Percentiles rank a stretch among this genome's conserved stretches.
phyloP scores from a whole-genome alignment of 2,329 filamentous ascomycete species.

The Plenodomus biglobosus region DNA sequence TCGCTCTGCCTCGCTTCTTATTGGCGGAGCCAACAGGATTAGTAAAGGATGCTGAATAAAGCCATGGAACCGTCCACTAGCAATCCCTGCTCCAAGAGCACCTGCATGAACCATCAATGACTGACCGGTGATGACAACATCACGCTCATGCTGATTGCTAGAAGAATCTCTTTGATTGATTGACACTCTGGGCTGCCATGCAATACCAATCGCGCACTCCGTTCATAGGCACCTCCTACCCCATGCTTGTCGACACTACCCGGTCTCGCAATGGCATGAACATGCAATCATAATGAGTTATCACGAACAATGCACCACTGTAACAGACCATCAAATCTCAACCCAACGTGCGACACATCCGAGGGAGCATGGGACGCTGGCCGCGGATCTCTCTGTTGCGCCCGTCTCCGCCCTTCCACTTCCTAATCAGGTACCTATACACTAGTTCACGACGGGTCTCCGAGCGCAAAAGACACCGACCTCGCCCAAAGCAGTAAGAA shows the following conservation, averaged over 20 bases:
- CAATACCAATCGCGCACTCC: too few species aligned
- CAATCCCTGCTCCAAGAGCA: conserved; percentile 1
- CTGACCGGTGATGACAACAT: conserved; percentile 1
- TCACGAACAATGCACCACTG: neutral
- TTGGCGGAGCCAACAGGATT: conserved; percentile 22
- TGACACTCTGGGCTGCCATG: too few species aligned
- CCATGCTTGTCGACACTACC: too few species aligned
- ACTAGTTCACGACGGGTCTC: conserved; percentile 8
- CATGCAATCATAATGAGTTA: neutral
- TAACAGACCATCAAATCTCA: neutral
- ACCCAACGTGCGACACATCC: conserved; percentile 1
- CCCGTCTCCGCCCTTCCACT: conserved; percentile 14
- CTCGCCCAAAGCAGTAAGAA: conserved; percentile 14
- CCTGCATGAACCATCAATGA: conserved; percentile 6
- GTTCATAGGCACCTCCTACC: too few species aligned
- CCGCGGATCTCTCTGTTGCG: neutral
- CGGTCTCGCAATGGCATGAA: neutral
- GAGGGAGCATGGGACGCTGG: conserved; percentile 3
- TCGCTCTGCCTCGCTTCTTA: conserved; percentile 8
- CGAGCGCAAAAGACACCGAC: conserved; percentile 1
- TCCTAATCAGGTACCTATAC: too few species aligned
- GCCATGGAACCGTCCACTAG: conserved; percentile 1
- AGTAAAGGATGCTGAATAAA: conserved; percentile 33
- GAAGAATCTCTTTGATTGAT: too few species aligned
- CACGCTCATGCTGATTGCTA: conserved; percentile 11